phyloP scores from a whole-genome alignment of 2,329 filamentous ascomycete genomes.

The Fusarium longipes region DNA sequence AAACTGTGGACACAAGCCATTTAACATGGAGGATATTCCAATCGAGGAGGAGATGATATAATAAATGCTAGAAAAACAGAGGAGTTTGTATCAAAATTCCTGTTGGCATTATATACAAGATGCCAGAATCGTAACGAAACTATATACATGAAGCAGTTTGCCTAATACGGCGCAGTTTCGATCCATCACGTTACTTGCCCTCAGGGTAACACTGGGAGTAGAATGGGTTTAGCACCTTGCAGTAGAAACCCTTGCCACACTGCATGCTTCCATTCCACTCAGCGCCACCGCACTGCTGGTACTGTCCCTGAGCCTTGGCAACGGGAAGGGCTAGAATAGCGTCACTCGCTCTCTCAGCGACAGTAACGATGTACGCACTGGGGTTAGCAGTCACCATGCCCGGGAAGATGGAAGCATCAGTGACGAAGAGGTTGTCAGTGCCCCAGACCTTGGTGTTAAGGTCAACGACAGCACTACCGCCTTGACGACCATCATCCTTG shows the following conservation, averaged over 20 bases:
- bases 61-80: background rate
- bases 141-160: background rate
- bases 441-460: slow-evolving; percentile 21
- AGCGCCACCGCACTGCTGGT: slow-evolving; percentile 10
- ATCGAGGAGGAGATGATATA: background rate
- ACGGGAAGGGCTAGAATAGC: slow-evolving; percentile 12
- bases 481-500: slow-evolving; percentile 13
- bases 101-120: background rate
- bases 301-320: slow-evolving; percentile 5
- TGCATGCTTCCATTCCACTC: slow-evolving; percentile 15
- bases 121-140: background rate
- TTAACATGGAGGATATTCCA: too few species aligned
- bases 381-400: slow-evolving; percentile 16
- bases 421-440: slow-evolving; percentile 15
- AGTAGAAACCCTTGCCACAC: slow-evolving; percentile 10
- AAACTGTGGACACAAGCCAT: too few species aligned
- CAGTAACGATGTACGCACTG: slow-evolving; percentile 4
- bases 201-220: slow-evolving; percentile 17
- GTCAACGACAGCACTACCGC: slow-evolving; percentile 15
- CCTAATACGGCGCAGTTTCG: background rate
- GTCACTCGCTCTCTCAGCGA: slow-evolving; percentile 6
- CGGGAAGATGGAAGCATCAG: slow-evolving; percentile 11
- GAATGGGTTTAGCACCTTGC: slow-evolving; percentile 3
- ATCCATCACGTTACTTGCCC: background rate
- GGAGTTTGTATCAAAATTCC: too few species aligned